These are phyloP conservation scores for Cladosporium sp. DNA, from an alignment of 2,329 filamentous ascomycete species.

Conservation along the genomic window DNA sequence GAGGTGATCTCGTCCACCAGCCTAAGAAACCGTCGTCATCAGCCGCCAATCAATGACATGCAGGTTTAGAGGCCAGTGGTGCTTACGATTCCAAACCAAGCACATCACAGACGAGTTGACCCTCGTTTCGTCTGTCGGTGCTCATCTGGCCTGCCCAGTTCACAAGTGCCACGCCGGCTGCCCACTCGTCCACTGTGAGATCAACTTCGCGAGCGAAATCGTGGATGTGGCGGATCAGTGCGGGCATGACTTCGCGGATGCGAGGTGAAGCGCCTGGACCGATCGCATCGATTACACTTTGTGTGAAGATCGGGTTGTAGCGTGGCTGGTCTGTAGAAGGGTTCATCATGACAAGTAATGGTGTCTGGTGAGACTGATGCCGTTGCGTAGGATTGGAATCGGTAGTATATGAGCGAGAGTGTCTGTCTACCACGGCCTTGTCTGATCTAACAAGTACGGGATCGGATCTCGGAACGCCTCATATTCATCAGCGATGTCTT, in stretches of 20 bases:
- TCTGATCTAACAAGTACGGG: no score
- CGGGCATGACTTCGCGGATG: constrained; percentile 38
- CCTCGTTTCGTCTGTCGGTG: constrained; percentile 57
- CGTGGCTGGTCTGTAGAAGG: no score
- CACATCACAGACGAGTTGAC: constrained; percentile 60
- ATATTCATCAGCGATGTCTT: no score
- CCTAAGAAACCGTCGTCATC: background rate
- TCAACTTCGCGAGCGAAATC: constrained; percentile 58
- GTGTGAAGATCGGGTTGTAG: constrained; percentile 31
- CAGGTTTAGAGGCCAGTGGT: constrained; percentile 29
- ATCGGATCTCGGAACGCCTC: no score
- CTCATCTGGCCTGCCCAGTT: constrained; percentile 51
- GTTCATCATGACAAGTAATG: no score
- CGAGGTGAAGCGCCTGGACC: constrained; percentile 31
- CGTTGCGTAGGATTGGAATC: no score
- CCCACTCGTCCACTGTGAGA: constrained; percentile 56
- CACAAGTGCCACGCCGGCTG: constrained; percentile 51
- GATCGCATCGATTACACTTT: constrained; percentile 32
- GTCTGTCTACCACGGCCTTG: no score
- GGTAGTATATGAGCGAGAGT: no score
- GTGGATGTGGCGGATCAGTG: constrained; percentile 53
- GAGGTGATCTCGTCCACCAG: constrained; percentile 39
- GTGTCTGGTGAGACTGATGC: no score
- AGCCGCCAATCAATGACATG: background rate
- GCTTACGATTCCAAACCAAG: constrained; percentile 59